Conservation (phyloP, 2,329 filamentous ascomycete species). For the Colletotrichum abscissum region DNA sequence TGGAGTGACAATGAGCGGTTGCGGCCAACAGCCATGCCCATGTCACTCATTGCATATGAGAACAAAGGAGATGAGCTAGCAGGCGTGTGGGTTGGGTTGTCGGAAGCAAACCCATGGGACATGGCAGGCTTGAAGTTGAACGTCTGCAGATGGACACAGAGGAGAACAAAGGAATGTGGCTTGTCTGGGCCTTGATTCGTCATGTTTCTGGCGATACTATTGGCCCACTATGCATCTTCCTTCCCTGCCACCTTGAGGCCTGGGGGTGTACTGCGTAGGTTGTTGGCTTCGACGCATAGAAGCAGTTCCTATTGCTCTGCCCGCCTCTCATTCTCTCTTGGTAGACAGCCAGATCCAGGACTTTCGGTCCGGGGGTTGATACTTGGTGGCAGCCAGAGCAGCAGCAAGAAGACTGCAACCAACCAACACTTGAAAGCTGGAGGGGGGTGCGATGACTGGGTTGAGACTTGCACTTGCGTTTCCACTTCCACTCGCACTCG, state of each 20-base stretch:
- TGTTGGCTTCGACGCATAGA: constrained; percentile 7
- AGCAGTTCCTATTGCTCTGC: neutral
- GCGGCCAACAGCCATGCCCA: constrained; percentile 31
- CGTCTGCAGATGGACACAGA: constrained; percentile 24
- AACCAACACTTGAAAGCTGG: constrained; percentile 11
- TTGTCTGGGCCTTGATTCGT: constrained; percentile 30
- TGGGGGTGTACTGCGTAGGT: neutral
- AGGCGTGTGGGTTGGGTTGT: constrained; percentile 26
- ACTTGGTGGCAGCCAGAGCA: neutral
- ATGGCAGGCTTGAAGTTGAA: constrained; percentile 1
- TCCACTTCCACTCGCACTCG: constrained; percentile 13
- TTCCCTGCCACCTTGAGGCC: neutral
- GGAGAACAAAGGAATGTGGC: constrained; percentile 31
- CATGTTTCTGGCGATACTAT: constrained; percentile 27
- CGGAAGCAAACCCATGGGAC: constrained; percentile 17
- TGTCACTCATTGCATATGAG: constrained; percentile 25
- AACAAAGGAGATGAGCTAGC: constrained; percentile 31
- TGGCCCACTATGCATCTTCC: constrained; percentile 3
- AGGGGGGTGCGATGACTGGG: neutral
- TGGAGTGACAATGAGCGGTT: constrained; percentile 33
- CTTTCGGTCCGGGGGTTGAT: constrained; percentile 1
- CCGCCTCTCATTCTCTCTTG: neutral
- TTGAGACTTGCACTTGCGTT: neutral
- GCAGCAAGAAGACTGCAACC: neutral
- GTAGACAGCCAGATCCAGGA: neutral